Evolutionary conservation across 2,329 filamentous ascomycete genomes (phyloP).

Genomic region (Arthrobotrys sphaeroides): DNA sequence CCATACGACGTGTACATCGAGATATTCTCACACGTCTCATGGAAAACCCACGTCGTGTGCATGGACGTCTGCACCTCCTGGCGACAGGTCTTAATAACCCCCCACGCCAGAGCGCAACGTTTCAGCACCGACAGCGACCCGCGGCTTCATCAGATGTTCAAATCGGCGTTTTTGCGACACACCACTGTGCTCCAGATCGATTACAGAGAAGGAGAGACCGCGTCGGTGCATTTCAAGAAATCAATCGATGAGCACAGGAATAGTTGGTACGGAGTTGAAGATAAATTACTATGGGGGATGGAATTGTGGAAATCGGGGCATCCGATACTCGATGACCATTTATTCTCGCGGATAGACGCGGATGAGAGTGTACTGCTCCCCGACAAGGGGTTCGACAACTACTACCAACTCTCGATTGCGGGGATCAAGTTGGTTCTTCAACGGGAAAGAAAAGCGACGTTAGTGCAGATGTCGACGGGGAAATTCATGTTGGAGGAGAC

Average conservation of each 20-base stretch:
- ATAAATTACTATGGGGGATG: background rate
- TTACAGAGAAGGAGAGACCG: background rate
- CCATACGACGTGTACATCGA: slow-evolving; percentile 25
- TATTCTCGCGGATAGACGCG: background rate
- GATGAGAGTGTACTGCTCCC: background rate
- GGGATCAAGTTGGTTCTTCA: background rate
- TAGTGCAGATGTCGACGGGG: background rate
- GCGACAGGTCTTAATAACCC: background rate
- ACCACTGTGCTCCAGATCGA: background rate
- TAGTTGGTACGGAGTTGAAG: background rate
- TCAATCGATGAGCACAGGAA: background rate
- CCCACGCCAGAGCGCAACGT: background rate
- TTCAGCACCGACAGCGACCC: background rate
- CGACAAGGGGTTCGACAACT: background rate
- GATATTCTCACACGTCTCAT: slow-evolving; percentile 23
- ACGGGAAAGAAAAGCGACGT: background rate
- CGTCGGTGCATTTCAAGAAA: background rate
- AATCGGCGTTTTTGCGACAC: background rate
- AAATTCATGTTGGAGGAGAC: background rate
- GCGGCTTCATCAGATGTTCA: slow-evolving; percentile 19
- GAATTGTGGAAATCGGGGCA: background rate
- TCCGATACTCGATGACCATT: slow-evolving; percentile 4
- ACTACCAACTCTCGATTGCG: background rate
- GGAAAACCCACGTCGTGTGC: slow-evolving; percentile 24
- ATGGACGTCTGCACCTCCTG: slow-evolving; percentile 29